Evolutionary conservation across 805 yeast species (phyloP).

Genomic region (Barnettozyma populi): DNA sequence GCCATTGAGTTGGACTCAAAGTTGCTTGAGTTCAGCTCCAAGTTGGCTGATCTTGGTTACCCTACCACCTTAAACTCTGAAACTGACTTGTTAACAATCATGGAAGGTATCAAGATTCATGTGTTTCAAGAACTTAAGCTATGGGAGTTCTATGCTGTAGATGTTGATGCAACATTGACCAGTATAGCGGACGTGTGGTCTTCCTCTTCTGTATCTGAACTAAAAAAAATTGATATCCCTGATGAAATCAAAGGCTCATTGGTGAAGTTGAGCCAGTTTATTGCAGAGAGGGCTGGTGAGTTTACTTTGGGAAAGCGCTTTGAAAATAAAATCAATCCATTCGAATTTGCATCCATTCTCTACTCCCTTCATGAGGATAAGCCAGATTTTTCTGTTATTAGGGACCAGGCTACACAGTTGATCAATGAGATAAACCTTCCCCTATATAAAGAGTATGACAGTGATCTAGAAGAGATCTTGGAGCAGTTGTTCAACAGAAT

Average conservation of each 20-base stretch:
- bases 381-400: constrained; percentile 24
- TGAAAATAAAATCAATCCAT: constrained; percentile 47
- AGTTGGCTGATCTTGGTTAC: constrained; percentile 51
- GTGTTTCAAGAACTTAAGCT: constrained; percentile 62
- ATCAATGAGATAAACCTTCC: constrained; percentile 76
- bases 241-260: constrained; percentile 34
- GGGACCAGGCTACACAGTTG: constrained; percentile 42
- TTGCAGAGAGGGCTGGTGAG: constrained; percentile 34
- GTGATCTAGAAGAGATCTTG: constrained; percentile 59
- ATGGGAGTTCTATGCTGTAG: constrained; percentile 86
- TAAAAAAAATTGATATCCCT: constrained; percentile 39
- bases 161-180: constrained; percentile 40
- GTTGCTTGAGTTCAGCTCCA: constrained; percentile 59
- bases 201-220: constrained; percentile 5
- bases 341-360: constrained; percentile 49
- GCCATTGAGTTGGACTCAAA: constrained; percentile 80
- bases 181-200: constrained; percentile 36
- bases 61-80: constrained; percentile 49
- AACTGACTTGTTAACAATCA: constrained; percentile 52
- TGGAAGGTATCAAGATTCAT: constrained; percentile 63
- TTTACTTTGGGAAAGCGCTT: constrained; percentile 41
- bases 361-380: constrained; percentile 28
- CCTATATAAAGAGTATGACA: constrained; percentile 68
- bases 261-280: constrained; percentile 43
- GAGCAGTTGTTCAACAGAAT: constrained; percentile 73